Percentiles rank a stretch among this genome's conserved stretches.
Conservation (phyloP, 345 rosid species). For the Corchorus capsularis region DNA sequence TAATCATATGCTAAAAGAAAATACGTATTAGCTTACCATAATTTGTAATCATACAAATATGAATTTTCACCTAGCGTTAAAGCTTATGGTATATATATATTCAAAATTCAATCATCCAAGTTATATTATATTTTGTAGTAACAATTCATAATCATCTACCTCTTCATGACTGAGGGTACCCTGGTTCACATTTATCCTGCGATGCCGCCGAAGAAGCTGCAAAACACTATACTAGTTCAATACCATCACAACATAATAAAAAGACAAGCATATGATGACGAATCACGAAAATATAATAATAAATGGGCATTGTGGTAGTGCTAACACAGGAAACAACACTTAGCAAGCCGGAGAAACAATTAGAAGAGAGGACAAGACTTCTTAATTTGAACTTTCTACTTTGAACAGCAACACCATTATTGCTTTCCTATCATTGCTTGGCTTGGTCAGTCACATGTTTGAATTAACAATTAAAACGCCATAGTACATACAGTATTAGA, state of each 20-base stretch:
- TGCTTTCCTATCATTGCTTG: background rate
- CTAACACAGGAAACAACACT: background rate
- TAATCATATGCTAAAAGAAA: background rate
- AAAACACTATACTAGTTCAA: constrained; percentile 12
- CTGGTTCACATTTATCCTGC: constrained; percentile 60
- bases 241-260: background rate
- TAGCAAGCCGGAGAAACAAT: background rate
- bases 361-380: background rate
- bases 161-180: constrained; percentile 53
- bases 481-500: background rate
- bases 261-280: constrained; percentile 12
- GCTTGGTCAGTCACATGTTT: background rate
- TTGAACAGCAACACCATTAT: background rate
- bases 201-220: constrained; percentile 67
- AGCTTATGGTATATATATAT: background rate
- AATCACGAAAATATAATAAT: background rate
- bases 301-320: background rate
- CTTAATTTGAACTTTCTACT: background rate
- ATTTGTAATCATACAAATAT: background rate
- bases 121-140: background rate
- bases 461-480: too few relatives aligned
- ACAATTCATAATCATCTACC: constrained; percentile 33
- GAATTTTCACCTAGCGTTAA: background rate
- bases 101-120: background rate
- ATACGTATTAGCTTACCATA: constrained; percentile 3